Conservation (phyloP, 805 yeast species). For the Kazachstania viticola region DNA sequence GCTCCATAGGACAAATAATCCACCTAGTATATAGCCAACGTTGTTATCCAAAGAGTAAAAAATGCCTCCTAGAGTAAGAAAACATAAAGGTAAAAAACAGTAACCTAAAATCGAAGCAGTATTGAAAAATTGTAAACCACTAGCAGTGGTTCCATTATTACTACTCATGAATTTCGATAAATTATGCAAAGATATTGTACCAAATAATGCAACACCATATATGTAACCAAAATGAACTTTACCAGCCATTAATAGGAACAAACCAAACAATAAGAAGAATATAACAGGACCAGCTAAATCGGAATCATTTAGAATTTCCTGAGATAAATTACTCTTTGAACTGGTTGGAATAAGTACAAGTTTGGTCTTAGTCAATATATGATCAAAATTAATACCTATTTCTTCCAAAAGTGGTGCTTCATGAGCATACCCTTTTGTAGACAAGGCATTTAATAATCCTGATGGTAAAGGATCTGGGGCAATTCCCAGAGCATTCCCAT, state of each 20-base stretch:
- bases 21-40: slow-evolving; percentile 59
- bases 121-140: slow-evolving; percentile 36
- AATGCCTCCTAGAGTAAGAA: slow-evolving; percentile 44
- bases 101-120: slow-evolving; percentile 91
- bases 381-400: slow-evolving; percentile 82
- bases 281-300: slow-evolving; percentile 93
- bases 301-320: slow-evolving; percentile 73
- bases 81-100: slow-evolving; percentile 80
- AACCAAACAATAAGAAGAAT: slow-evolving; percentile 79
- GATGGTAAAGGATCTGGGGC: slow-evolving; percentile 38
- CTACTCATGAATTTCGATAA: slow-evolving; percentile 82
- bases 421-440: slow-evolving; percentile 88
- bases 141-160: slow-evolving; percentile 21
- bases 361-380: slow-evolving; percentile 72
- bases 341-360: slow-evolving; percentile 72
- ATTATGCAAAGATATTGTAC: slow-evolving; percentile 73
- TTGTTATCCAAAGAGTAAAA: slow-evolving; percentile 67
- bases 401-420: slow-evolving; percentile 91
- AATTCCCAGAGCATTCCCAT: slow-evolving; percentile 8
- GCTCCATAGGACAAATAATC: slow-evolving; percentile 73
- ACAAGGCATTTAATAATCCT: slow-evolving; percentile 84
- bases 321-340: slow-evolving; percentile 41
- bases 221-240: slow-evolving; percentile 95
- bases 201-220: slow-evolving; percentile 90
- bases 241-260: slow-evolving; percentile 72